phyloP scores from a whole-genome alignment of 2,329 filamentous ascomycete genomes.

The Ceratocystis cacaofunesta region DNA sequence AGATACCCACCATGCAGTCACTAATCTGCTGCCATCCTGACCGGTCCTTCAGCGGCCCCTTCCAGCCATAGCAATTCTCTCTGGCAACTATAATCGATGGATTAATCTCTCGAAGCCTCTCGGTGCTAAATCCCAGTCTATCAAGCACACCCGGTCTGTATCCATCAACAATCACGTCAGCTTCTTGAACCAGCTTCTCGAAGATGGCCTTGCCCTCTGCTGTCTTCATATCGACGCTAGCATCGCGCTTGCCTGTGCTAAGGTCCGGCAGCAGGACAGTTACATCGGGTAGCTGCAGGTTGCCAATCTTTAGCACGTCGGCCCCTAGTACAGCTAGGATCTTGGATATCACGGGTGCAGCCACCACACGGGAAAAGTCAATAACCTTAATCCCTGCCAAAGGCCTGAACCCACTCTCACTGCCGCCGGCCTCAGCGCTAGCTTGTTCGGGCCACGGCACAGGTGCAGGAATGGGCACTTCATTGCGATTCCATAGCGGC shows the following conservation, averaged over 20 bases:
- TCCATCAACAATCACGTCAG: slow-evolving; percentile 51
- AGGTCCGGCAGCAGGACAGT: slow-evolving; percentile 59
- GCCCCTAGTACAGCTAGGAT: slow-evolving; percentile 63
- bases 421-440: not conserved
- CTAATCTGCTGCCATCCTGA: slow-evolving; percentile 61
- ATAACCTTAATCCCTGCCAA: slow-evolving; percentile 54
- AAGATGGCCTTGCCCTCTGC: slow-evolving; percentile 39
- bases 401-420: slow-evolving; percentile 21
- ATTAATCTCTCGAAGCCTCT: slow-evolving; percentile 22
- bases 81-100: slow-evolving; percentile 43
- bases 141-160: slow-evolving; percentile 51
- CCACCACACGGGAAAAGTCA: slow-evolving; percentile 62
- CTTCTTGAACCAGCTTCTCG: slow-evolving; percentile 43
- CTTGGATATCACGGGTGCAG: slow-evolving; percentile 56
- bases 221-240: slow-evolving; percentile 47
- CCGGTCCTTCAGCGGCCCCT: slow-evolving; percentile 28
- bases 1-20: slow-evolving; percentile 42
- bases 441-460: slow-evolving; percentile 13
- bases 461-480: slow-evolving; percentile 17
- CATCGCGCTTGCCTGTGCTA: slow-evolving; percentile 55
- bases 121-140: slow-evolving; percentile 11
- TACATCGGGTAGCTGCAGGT: slow-evolving; percentile 51
- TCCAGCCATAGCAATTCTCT: slow-evolving; percentile 61
- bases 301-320: slow-evolving; percentile 57
- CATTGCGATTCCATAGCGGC: slow-evolving; percentile 17